phyloP scores from a whole-genome alignment of 139 green algal genomes.

The Chlamydomonas eustigma region DNA sequence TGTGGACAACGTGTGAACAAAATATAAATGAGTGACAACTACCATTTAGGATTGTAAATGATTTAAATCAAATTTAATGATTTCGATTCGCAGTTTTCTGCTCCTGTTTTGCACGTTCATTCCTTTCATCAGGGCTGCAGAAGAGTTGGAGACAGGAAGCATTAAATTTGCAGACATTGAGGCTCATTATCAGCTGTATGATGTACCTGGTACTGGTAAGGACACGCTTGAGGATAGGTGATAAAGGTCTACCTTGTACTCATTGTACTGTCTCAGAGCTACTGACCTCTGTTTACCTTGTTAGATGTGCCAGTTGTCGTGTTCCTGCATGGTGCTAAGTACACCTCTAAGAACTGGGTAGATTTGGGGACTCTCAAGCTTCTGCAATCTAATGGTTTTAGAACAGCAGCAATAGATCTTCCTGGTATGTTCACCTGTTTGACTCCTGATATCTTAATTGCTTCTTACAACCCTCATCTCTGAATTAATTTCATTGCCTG shows the following conservation, averaged over 20 bases:
- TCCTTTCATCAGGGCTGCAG: too few relatives aligned
- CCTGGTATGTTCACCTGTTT: constrained; percentile 17
- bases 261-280: too few relatives aligned
- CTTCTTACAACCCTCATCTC: not conserved
- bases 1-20: too few relatives aligned
- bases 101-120: too few relatives aligned
- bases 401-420: constrained; percentile 31
- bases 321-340: constrained; percentile 34
- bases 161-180: constrained; percentile 19
- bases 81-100: too few relatives aligned
- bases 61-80: too few relatives aligned
- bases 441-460: not conserved
- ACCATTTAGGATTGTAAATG: too few relatives aligned
- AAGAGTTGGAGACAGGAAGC: not conserved
- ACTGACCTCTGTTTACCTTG: not conserved
- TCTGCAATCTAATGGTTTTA: constrained; percentile 19
- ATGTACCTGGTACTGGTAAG: constrained; percentile 5
- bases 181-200: constrained; percentile 18
- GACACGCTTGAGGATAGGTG: not conserved
- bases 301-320: constrained; percentile 20
- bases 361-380: constrained; percentile 25
- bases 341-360: constrained; percentile 25
- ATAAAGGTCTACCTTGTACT: not conserved
- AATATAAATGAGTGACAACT: too few relatives aligned
- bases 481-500: not conserved